Conservation (phyloP, 345 rosid genomes). For the Abelmoschus esculentus region DNA sequence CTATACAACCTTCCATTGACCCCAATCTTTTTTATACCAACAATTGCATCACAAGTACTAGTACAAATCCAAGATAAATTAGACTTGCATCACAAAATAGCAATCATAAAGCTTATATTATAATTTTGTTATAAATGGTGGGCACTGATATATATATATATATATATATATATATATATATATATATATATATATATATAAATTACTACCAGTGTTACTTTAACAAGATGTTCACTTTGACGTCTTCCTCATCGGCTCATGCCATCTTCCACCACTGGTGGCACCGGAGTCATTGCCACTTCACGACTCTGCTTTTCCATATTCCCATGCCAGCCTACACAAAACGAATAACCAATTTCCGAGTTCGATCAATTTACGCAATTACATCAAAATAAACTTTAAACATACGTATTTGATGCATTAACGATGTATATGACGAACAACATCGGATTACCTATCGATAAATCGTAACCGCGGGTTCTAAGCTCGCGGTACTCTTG, state of each 20-base stretch:
- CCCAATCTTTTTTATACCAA: no score
- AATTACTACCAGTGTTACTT: not conserved
- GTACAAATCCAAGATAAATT: not conserved
- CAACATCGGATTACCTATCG: slow-evolving; percentile 17
- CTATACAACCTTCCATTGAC: no score
- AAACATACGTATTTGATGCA: no score
- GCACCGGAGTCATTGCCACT: slow-evolving; percentile 17
- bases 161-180: not conserved
- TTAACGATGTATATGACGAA: not conserved
- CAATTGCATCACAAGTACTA: not conserved
- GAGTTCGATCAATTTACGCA: not conserved
- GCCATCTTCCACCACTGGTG: slow-evolving; percentile 14
- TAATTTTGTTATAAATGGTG: not conserved
- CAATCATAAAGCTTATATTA: not conserved
- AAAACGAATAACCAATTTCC: not conserved
- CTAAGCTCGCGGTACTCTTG: slow-evolving; percentile 41
- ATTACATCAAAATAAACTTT: not conserved
- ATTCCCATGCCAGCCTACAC: slow-evolving; percentile 32
- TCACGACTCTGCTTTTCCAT: slow-evolving; percentile 26
- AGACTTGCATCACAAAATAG: not conserved
- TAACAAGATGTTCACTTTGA: not conserved
- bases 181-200: not conserved
- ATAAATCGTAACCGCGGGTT: slow-evolving; percentile 26
- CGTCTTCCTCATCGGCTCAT: slow-evolving; percentile 22
- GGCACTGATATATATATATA: not conserved